phyloP scores from a whole-genome alignment of 2,329 filamentous ascomycete genomes.

The Rhynchosporium agropyri region DNA sequence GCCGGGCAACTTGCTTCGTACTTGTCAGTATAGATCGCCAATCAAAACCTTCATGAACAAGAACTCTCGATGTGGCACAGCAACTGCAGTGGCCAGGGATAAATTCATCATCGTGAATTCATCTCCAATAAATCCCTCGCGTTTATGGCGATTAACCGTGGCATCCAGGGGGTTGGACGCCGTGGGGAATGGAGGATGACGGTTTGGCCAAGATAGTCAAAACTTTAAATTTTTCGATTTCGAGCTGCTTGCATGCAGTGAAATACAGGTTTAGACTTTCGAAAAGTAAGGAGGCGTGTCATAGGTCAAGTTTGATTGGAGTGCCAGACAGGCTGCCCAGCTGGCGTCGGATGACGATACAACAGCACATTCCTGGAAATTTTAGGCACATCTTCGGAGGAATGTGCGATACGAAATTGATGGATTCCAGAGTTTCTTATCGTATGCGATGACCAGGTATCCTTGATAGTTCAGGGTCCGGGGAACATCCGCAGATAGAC shows the following conservation, averaged over 20 bases:
- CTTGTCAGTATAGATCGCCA: not conserved
- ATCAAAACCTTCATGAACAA: too few relatives aligned
- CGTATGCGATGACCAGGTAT: not conserved
- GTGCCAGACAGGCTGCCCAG: not conserved
- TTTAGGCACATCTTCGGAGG: not conserved
- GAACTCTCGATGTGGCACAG: too few relatives aligned
- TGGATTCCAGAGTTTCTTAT: not conserved
- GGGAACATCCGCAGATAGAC: not conserved
- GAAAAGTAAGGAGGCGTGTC: slow-evolving; percentile 1
- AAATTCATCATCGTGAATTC: not conserved
- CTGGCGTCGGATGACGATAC: not conserved
- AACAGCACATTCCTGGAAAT: not conserved
- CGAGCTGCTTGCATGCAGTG: not conserved
- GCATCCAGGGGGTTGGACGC: not conserved
- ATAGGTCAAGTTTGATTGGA: not conserved
- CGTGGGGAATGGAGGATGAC: not conserved
- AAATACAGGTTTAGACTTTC: not conserved
- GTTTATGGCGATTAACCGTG: slow-evolving; percentile 1
- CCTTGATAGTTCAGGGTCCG: not conserved
- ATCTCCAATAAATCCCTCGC: not conserved
- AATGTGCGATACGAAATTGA: not conserved
- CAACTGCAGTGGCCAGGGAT: too few relatives aligned
- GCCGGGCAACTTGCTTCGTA: not conserved
- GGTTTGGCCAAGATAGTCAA: not conserved
- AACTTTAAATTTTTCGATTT: slow-evolving; percentile 8